These are phyloP conservation scores for Apiospora arundinis DNA, from an alignment of 2,329 filamentous ascomycete genomes.

Conservation along the genomic window DNA sequence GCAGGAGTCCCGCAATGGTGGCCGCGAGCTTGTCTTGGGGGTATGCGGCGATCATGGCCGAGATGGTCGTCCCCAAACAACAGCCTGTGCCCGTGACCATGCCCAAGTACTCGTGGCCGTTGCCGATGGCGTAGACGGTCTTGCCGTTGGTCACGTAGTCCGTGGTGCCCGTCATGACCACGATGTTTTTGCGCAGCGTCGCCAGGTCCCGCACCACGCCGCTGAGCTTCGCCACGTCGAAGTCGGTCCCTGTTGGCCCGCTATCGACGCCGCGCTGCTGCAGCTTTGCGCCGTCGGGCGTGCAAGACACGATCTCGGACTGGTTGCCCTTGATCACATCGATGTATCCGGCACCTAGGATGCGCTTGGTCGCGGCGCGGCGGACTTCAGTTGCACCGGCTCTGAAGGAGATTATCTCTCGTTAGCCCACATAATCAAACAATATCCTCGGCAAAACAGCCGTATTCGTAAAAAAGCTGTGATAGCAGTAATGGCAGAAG, in stretches of 20 bases:
- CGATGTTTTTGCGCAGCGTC: conserved; percentile 69
- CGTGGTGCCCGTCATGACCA: conserved; percentile 81
- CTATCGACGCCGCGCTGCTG: conserved; percentile 89
- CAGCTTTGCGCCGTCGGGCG: conserved; percentile 34
- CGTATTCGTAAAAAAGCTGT: neutral
- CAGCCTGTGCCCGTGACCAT: conserved; percentile 83
- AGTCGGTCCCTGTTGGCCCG: conserved; percentile 54
- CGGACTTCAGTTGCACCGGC: conserved; percentile 82
- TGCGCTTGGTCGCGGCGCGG: conserved; percentile 70
- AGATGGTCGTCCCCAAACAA: conserved; percentile 81
- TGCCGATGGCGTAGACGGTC: conserved; percentile 70
- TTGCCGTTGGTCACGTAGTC: conserved; percentile 81
- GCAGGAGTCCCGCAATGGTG: conserved; percentile 73
- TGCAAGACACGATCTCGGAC: conserved; percentile 84
- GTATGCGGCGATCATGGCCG: conserved; percentile 73
- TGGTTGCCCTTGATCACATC: conserved; percentile 95
- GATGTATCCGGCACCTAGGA: conserved; percentile 78
- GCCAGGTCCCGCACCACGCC: conserved; percentile 72
- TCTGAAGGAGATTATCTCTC: conserved; percentile 39
- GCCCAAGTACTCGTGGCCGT: conserved; percentile 77
- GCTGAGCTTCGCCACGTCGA: conserved; percentile 59
- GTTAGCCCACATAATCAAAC: neutral
- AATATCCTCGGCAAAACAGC: too few species aligned
- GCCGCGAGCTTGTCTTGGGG: conserved; percentile 72
- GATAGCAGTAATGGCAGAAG: neutral